Evolutionary conservation across 2,329 filamentous ascomycete genomes (phyloP).

Genomic region (Dactylonectria estremocensis): DNA sequence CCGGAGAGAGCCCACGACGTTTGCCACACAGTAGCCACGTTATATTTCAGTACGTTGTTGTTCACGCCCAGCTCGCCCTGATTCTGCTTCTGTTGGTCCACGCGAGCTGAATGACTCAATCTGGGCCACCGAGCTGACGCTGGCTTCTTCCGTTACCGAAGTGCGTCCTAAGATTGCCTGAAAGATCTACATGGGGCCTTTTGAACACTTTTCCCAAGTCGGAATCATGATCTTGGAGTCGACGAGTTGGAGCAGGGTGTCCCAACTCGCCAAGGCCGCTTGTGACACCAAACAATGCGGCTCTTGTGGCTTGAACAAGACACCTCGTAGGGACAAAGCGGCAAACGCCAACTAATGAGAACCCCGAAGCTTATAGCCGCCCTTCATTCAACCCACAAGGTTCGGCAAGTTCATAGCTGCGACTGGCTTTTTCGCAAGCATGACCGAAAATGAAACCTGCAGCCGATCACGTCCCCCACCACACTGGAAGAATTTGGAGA

Average conservation of each 20-base stretch:
- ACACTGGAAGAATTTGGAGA: background rate
- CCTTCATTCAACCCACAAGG: conserved; percentile 12
- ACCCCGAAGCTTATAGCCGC: conserved; percentile 5
- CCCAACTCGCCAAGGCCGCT: background rate
- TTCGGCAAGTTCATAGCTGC: background rate
- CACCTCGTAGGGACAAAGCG: background rate
- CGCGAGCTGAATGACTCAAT: conserved; percentile 30
- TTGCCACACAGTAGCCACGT: conserved; percentile 3
- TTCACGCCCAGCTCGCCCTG: conserved; percentile 1
- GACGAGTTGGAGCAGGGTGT: background rate
- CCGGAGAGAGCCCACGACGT: conserved; percentile 5
- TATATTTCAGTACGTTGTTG: background rate
- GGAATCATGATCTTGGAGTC: background rate
- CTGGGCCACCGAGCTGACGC: conserved; percentile 5
- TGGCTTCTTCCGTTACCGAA: conserved; percentile 19
- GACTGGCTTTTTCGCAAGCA: conserved; percentile 6
- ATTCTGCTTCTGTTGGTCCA: background rate
- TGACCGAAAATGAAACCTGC: background rate
- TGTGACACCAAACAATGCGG: conserved; percentile 1
- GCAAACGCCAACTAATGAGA: conserved; percentile 6
- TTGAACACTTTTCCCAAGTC: background rate
- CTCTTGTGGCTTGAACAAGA: conserved; percentile 4
- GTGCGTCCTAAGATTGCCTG: background rate
- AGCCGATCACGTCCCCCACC: background rate
- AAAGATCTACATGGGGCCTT: background rate